Base-by-base conservation (phyloP, 495 filamentous ascomycete genomes). In the Aspergillus olivimuriae region DNA sequence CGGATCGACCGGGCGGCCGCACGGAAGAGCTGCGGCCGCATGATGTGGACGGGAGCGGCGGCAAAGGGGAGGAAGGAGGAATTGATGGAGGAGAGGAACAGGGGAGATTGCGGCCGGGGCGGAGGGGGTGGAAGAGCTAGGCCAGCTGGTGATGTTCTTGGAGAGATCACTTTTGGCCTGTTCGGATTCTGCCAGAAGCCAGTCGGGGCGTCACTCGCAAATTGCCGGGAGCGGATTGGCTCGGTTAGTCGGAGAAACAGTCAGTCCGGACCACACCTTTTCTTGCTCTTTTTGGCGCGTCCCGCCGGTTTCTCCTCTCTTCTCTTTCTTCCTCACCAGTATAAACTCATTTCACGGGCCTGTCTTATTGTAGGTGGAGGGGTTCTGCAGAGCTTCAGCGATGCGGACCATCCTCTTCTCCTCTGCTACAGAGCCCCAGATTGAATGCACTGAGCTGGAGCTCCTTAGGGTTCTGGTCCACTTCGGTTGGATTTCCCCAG, bases 291-390 rank as follows among this genome's bases (percentile, higher is more conserved):
- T 43, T 45, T 47, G 40, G 45, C 21, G 43, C 26, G 16, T 26
- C 16, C 60, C 61, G 53, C 61, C 62, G 55, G 63, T 48, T 71
- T 63, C 66, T 60, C 51, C 68, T 53, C 50, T 47, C 62, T 64
- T 50, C 44, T 22, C 60, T 65, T 62, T 58, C 66, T 53, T 73
- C 65, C 68, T 60, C 53, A 67, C 48, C 52, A 51, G 72, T 69
- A 69, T 74, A 63, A 56, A 62, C 67, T 73, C 67, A 70, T 73
- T 28, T 71, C 53, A 74, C 62, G 84, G 77, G 73, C 83, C 79
- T 77, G 73, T 62, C 81, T 92, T 94, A 90, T 94, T 91, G 89
- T 95, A 84, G 89, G 85, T 78, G 72, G 72, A 63, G 70, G 64
- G 66, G 65, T 50, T 41, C 24, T 39, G 14, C 42, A 28, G 11